Evolutionary conservation across 2,329 filamentous ascomycete genomes (phyloP), one percentile per base, ranked within the genome.

Genomic region (Penicillium sp.): DNA sequence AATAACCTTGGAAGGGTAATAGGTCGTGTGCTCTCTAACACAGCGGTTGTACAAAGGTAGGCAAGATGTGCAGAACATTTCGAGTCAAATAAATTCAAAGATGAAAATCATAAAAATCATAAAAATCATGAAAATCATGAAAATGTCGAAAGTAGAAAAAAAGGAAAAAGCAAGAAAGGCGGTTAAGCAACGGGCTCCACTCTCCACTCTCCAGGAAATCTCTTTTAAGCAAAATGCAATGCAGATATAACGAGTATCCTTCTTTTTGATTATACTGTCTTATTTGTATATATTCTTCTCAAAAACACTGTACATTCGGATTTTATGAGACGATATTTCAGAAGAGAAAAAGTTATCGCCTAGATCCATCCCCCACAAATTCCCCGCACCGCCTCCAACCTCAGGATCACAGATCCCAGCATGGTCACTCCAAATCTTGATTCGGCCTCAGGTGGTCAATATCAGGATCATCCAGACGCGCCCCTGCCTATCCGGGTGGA

Each of bases 391-490:
- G 31, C 38, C 48, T 46, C 42, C 40, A 45, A 50, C 18, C 18
- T 29, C 32, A 44, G 31, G 26, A 53, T 40, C 29, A 40, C 34
- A n/a, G 16, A 52, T 45, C 42, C 42, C 34, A 52, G 26, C 9
- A 35, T 43, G 37, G 37, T 18, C 20, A 24, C 24, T n/a, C 5
- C 29, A 20, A 31, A 48, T 11, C 16, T 29, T 20, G 34, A 51
- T 44, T 29, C 49, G 38, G 49, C 49, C 39, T 26, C 38, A 24
- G 18, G 3, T 13, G 57, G 52, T 24, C 50, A 51, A 20, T 40
- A 53, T 11, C 45, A 46, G 22, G 51, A 63, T 20, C 61, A 63
- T 44, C 57, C 63, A 37, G 63, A 65, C 22, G 60, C 63, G 26
- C 61, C 63, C 38, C 48, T 64, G 34, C 54, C 61, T 18, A 45